These are phyloP conservation scores for Boletus huronensis DNA, from an alignment of 768 basidiomycete species.

Conservation along the genomic window DNA sequence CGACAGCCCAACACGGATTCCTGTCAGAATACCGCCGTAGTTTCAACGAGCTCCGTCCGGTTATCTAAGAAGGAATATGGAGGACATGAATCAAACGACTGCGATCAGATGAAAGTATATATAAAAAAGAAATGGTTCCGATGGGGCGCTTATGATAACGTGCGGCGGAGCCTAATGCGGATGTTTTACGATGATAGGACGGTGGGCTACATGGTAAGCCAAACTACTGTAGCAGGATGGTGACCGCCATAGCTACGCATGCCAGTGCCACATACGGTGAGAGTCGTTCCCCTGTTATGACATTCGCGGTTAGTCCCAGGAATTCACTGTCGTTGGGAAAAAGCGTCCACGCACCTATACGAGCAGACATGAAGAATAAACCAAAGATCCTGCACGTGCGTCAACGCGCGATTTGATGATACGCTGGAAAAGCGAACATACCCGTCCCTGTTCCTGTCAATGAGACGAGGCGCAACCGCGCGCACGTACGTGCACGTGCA, in stretches of 20 bases:
- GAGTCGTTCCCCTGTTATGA: constrained; percentile 77
- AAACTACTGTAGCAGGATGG: constrained; percentile 49
- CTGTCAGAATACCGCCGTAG: not conserved
- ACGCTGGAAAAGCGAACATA: constrained; percentile 33
- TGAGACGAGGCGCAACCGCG: constrained; percentile 80
- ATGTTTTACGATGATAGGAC: not conserved
- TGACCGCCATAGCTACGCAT: constrained; percentile 88
- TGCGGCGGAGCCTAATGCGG: not conserved
- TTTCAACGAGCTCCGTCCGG: not conserved
- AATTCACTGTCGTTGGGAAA: not conserved
- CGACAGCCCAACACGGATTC: not conserved
- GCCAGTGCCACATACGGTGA: constrained; percentile 95
- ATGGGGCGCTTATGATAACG: not conserved
- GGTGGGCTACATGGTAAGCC: not conserved
- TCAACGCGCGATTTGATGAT: constrained; percentile 4
- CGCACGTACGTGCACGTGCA: constrained; percentile 98
- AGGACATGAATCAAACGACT: not conserved
- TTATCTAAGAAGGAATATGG: not conserved
- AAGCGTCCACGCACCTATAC: constrained; percentile 71
- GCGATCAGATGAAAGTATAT: not conserved
- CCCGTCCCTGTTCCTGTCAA: constrained; percentile 96
- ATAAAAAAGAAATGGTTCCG: not conserved
- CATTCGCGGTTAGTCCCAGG: not conserved
- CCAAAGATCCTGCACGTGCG: constrained; percentile 68
- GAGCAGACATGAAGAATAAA: constrained; percentile 90